These are phyloP conservation scores for Lactarius evosmus DNA, from an alignment of 768 basidiomycete species.

Conservation along the genomic window DNA sequence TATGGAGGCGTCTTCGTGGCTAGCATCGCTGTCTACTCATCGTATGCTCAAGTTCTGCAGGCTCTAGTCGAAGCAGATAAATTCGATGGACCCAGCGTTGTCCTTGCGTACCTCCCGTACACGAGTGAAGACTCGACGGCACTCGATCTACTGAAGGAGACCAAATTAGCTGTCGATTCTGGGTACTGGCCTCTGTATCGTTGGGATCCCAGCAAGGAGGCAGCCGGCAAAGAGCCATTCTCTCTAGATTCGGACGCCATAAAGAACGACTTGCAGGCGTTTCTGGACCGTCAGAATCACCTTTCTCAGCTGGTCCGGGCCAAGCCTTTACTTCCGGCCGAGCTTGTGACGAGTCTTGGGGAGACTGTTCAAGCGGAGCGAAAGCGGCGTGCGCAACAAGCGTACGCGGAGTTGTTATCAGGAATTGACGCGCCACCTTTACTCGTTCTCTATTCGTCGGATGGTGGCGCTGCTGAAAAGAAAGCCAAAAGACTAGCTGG, in stretches of 20 bases:
- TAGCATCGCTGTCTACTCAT: conserved; percentile 92
- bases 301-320: conserved; percentile 87
- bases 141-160: conserved; percentile 92
- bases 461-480: conserved; percentile 96
- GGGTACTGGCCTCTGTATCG: conserved; percentile 99
- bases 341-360: conserved; percentile 81
- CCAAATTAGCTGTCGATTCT: conserved; percentile 91
- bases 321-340: conserved; percentile 74
- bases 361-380: conserved; percentile 81
- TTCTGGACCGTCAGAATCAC: conserved; percentile 96
- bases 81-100: conserved; percentile 85
- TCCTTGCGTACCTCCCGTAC: conserved; percentile 94
- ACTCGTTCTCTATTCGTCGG: conserved; percentile 89
- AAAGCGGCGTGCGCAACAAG: conserved; percentile 72
- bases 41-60: conserved; percentile 92
- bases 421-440: conserved; percentile 88
- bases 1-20: conserved; percentile 96
- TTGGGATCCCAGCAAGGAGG: conserved; percentile 90
- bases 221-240: conserved; percentile 77
- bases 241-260: conserved; percentile 88
- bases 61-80: conserved; percentile 87
- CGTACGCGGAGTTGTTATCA: conserved; percentile 79
- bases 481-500: conserved; percentile 82
- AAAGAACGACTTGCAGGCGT: conserved; percentile 89
- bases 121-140: conserved; percentile 70